Conservation (phyloP, 768 basidiomycete species). For the Dentipellis sp. region DNA sequence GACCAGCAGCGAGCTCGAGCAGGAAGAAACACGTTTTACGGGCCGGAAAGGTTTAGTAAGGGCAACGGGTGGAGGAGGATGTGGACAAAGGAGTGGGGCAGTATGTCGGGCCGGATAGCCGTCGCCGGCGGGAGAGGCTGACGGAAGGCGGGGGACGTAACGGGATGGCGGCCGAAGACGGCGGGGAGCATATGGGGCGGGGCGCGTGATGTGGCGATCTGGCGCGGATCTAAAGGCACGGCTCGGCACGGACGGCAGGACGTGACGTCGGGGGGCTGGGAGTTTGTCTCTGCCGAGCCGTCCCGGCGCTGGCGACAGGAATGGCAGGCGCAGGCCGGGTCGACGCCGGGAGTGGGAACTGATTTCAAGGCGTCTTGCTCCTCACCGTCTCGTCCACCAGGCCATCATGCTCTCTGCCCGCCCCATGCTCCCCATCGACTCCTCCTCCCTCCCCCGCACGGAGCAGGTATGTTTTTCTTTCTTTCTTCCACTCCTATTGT, state of each 20-base stretch:
- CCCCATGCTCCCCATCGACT: not conserved
- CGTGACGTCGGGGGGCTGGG: not conserved
- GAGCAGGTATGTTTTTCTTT: constrained; percentile 7
- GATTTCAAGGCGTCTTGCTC: not conserved
- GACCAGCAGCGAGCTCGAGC: no score
- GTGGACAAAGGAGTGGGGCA: not conserved
- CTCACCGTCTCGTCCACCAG: constrained; percentile 7
- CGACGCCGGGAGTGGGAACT: not conserved
- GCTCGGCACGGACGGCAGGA: not conserved
- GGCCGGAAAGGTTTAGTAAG: no score
- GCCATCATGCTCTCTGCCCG: constrained; percentile 27
- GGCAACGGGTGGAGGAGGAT: not conserved
- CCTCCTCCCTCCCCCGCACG: not conserved
- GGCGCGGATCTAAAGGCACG: not conserved
- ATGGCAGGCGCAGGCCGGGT: not conserved
- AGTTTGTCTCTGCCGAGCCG: not conserved
- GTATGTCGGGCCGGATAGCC: not conserved
- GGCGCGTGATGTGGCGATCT: not conserved
- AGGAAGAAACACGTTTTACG: no score
- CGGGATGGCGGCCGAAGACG: not conserved
- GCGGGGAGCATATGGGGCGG: not conserved
- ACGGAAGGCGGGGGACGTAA: not conserved
- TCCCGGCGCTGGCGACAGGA: not conserved
- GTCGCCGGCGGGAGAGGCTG: not conserved
- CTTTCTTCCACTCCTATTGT: not conserved